phyloP scores from a whole-genome alignment of 306 rosid species.

The Herpetospermum pedunculosum region DNA sequence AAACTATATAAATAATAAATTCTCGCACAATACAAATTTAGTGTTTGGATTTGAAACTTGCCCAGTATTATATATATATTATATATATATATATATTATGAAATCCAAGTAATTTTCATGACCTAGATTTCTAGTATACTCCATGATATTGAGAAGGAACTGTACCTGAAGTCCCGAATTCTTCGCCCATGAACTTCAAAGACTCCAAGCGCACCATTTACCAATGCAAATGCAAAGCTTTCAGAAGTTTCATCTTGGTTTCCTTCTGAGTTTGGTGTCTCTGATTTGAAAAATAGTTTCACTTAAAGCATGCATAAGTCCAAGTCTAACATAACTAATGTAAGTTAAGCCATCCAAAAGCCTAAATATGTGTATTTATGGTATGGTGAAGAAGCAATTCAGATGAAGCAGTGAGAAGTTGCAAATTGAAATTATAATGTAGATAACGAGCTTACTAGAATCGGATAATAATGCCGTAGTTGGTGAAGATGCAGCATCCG shows the following conservation, averaged over 20 bases:
- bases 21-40: not conserved
- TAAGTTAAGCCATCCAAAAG: conserved; percentile 10
- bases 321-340: conserved; percentile 1
- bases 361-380: not conserved
- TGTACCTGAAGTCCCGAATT: conserved; percentile 90
- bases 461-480: conserved; percentile 36
- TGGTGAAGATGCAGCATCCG: conserved; percentile 35
- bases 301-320: conserved; percentile 13
- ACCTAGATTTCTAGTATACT: not conserved
- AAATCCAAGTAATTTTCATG: not conserved
- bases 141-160: conserved; percentile 14
- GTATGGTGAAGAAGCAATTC: not conserved
- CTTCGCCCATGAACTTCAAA: conserved; percentile 94
- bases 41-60: not conserved
- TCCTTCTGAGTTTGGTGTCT: conserved; percentile 53
- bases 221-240: conserved; percentile 92
- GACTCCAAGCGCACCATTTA: conserved; percentile 96
- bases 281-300: conserved; percentile 28
- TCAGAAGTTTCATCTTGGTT: conserved; percentile 77
- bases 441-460: conserved; percentile 50
- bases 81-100: not conserved
- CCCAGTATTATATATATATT: not conserved
- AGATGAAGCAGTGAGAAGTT: not conserved
- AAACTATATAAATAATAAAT: not conserved
- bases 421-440: not conserved